Percentiles rank a stretch among this genome's conserved stretches.
These are phyloP conservation scores for Eruca vesicaria DNA, from an alignment of 441 rosid species.

Conservation along the genomic window DNA sequence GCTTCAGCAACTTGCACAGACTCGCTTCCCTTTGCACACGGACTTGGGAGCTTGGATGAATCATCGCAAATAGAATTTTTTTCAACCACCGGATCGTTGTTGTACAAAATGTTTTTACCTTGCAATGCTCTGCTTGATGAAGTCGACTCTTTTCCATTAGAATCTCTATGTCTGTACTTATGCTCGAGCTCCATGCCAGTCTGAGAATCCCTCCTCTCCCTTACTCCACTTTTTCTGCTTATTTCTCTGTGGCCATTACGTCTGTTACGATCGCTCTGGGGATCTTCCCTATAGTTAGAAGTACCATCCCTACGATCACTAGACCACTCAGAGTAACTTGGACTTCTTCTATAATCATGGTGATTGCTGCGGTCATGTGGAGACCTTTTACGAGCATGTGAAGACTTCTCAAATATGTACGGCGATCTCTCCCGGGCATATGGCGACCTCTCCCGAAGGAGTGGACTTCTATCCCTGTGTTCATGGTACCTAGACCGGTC, in stretches of 20 bases:
- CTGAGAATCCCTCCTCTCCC: slow-evolving; percentile 62
- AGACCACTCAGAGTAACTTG: slow-evolving; percentile 63
- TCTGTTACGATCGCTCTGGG: slow-evolving; percentile 65
- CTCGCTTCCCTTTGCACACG: slow-evolving; percentile 43
- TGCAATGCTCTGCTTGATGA: slow-evolving; percentile 56
- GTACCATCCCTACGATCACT: slow-evolving; percentile 75
- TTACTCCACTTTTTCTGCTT: slow-evolving; percentile 53
- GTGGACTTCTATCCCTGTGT: slow-evolving; percentile 71
- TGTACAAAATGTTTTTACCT: slow-evolving; percentile 42
- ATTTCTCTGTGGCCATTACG: slow-evolving; percentile 48
- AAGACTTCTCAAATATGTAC: slow-evolving; percentile 48
- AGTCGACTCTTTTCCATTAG: slow-evolving; percentile 45
- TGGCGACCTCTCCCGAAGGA: slow-evolving; percentile 70
- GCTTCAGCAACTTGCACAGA: slow-evolving; percentile 49
- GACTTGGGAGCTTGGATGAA: slow-evolving; percentile 50
- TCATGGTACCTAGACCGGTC: slow-evolving; percentile 68
- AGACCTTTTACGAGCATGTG: slow-evolving; percentile 60
- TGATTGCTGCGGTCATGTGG: slow-evolving; percentile 70
- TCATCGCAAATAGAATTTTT: slow-evolving; percentile 50
- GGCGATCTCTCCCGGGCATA: slow-evolving; percentile 51
- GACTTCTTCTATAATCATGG: slow-evolving; percentile 83
- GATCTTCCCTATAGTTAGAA: slow-evolving; percentile 56
- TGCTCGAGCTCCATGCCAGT: slow-evolving; percentile 54
- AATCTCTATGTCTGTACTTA: slow-evolving; percentile 54
- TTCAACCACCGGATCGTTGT: slow-evolving; percentile 44